Evolutionary conservation across 2,329 filamentous ascomycete genomes (phyloP), one percentile per base, ranked within the genome.

Genomic region (Albifimbria verrucaria): DNA sequence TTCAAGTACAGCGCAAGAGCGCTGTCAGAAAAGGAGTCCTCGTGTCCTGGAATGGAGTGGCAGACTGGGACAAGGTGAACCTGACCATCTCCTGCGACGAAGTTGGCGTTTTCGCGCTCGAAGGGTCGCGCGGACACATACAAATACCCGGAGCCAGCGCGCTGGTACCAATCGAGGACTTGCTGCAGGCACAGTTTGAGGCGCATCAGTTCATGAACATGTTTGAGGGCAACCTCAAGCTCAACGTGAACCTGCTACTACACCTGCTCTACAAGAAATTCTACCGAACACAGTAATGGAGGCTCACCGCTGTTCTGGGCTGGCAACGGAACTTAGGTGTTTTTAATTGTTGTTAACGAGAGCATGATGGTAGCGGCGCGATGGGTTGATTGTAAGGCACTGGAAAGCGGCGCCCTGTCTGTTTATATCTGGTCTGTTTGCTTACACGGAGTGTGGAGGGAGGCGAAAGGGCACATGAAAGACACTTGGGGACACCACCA

Each of bases 231-330:
- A 83, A 81, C 58, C 79, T 97, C 67, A 87, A 89, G 72, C 82
- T 99, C 66, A 97, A 97, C 71, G 94, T 99, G 65, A 99, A 99
- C 76, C 72, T 99, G 66, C 85, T 99, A 74, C 79, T 99, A 78
- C 94, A 99, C 80, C 78, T 97, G 71, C 83, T 99, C 62, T 97
- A 97, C 79, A 96, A 95, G 83, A 99, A 99, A 80, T 99, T 99
- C 72, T 99, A 99, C 69, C 77, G 85, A 56, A 87, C 85, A 55
- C 83, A 87, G 65, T 86, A 74, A 73, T 39, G 50, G 49, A 23
- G 51, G 39, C 48, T 45, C 32, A 17, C 5, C 32, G 32, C 32
- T 39, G 32, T 39, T 39, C 32, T 12, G 32, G 32, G 32, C 32
- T 39, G 32, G 32, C 32, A 39, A 39, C 32, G 32, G 32, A 39